A percentile compares a stretch with the other conserved stretches of the same genome.
phyloP scores from a whole-genome alignment of 352 stramenopile species.

The Globisporangium parvum region DNA sequence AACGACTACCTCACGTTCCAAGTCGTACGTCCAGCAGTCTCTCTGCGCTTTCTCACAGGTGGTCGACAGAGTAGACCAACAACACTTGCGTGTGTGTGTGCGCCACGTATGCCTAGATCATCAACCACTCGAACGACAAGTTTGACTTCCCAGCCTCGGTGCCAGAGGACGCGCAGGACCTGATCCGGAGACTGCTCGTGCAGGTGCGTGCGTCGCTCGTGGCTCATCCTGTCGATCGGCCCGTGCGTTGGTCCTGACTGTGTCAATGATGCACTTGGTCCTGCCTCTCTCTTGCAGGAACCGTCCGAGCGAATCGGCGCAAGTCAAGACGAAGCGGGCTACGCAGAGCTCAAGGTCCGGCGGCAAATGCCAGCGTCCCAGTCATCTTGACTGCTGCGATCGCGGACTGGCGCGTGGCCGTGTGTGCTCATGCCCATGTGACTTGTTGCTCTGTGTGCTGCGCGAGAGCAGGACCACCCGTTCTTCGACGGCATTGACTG shows the following conservation, averaged over 20 bases:
- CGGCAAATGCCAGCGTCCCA: not conserved
- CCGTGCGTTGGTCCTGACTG: too few species aligned
- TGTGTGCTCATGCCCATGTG: not conserved
- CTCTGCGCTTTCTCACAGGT: not conserved
- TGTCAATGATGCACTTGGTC: not conserved
- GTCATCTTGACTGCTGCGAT: not conserved
- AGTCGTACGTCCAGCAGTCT: constrained; percentile 32
- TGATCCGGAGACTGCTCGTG: constrained; percentile 73
- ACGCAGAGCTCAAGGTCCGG: constrained; percentile 56
- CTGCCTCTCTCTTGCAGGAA: constrained; percentile 25
- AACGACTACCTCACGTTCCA: constrained; percentile 91
- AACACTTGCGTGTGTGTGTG: not conserved
- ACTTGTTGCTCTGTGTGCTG: not conserved
- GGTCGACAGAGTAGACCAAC: not conserved
- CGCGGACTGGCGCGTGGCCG: not conserved
- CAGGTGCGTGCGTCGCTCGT: constrained; percentile 24
- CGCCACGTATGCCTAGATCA: constrained; percentile 45
- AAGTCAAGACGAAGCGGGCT: constrained; percentile 59
- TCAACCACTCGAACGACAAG: constrained; percentile 70
- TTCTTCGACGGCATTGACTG: constrained; percentile 82
- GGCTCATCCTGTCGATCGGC: too few species aligned
- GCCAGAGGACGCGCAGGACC: constrained; percentile 55
- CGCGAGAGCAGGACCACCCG: constrained; percentile 45
- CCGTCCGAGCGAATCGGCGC: constrained; percentile 65
- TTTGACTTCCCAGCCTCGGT: constrained; percentile 71